Base-by-base conservation (phyloP, 768 basidiomycete species). In the Plicaturopsis crispa region DNA sequence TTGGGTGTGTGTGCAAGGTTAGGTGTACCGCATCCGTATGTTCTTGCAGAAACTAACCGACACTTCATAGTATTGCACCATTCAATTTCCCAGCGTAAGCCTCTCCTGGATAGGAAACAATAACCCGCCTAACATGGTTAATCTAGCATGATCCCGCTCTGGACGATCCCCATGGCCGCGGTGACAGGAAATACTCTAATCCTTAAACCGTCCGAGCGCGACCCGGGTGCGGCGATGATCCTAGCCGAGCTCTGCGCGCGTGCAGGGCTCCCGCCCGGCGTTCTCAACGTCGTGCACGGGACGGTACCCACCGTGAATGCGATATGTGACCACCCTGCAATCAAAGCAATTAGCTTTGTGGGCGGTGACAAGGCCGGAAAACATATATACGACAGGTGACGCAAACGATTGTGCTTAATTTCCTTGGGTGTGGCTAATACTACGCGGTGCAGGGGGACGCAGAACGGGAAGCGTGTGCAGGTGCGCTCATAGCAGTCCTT, bases 141-240 rank as follows among this genome's bases (percentile, higher is more conserved):
- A 8, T 21, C 7, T 45, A 87, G 84, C 4, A 94, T 94, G 91
- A 97, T 97, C 51, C 94, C 93, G 0, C 69, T 98, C 5, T 98
- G 94, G 94, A 83, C 90, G 0, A 92, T 97, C 48, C 84, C 84
- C 31, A 80, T 91, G 75, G 86, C 91, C 13, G 67, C 78, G 17
- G 81, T 81, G 7, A 92, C 89, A 0, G 94, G 94, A 22, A 99
- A 99, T 52, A 91, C 94, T 0, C 72, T 99, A 30, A 73, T 99
- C 43, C 68, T 99, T 44, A 99, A 99, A 53, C 94, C 94, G 14
- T 92, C 88, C 2, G 94, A 99, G 57, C 80, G 94, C 18, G 93
- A 96, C 55, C 94, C 94, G 11, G 94, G 94, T 34, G 94, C 96
- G 11, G 84, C 91, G 5, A 92, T 96, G 84, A 94, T 99, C 39